A percentile compares a stretch with the other conserved stretches of the same genome.
Conservation (phyloP, 305 asterid genomes). For the Fraxinus angustifolia region DNA sequence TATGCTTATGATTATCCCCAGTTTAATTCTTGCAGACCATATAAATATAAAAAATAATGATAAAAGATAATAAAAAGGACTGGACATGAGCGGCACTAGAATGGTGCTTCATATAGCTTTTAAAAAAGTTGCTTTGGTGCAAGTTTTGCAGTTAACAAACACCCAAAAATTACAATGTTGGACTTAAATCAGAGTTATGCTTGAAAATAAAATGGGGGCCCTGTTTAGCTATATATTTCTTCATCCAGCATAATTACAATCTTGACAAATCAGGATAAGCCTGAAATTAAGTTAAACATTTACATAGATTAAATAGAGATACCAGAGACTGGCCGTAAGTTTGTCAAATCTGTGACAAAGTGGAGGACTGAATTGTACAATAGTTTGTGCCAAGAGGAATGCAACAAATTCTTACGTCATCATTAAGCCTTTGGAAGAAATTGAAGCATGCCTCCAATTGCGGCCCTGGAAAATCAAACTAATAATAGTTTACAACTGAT, state of each 20-base stretch:
- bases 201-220: not conserved
- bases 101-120: not conserved
- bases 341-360: constrained; percentile 22
- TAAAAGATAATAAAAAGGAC: not conserved
- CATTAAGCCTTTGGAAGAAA: constrained; percentile 36
- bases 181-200: not conserved
- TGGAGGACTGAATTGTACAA: constrained; percentile 24
- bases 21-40: not conserved
- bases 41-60: not conserved
- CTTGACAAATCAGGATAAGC: constrained; percentile 2
- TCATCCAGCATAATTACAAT: constrained; percentile 3
- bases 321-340: constrained; percentile 31
- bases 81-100: not conserved
- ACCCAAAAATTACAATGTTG: not conserved
- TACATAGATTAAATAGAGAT: constrained; percentile 9
- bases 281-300: constrained; percentile 1
- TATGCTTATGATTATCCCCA: not conserved
- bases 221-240: not conserved
- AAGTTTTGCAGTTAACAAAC: not conserved
- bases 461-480: constrained; percentile 32
- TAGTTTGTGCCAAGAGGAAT: constrained; percentile 28
- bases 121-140: no score
- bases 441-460: constrained; percentile 34
- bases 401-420: constrained; percentile 23
- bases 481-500: not conserved